Conservation (phyloP, 257 asterid species). For the Solanum paucissectum region DNA sequence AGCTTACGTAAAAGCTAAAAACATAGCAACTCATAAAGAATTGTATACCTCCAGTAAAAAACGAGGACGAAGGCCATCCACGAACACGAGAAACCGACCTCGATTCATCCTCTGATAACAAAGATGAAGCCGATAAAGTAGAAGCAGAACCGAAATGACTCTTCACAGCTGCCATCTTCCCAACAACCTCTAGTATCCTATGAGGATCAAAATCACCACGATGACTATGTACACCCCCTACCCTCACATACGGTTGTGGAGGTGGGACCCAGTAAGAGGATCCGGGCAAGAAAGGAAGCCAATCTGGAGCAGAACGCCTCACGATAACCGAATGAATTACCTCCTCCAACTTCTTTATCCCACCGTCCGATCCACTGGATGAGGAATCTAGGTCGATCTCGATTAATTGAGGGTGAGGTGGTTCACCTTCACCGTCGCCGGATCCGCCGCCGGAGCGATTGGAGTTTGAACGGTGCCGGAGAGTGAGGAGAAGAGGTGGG, state of each 20-base stretch:
- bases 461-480: conserved; percentile 18
- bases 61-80: conserved; percentile 35
- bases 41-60: conserved; percentile 22
- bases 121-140: neutral
- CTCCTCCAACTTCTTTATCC: conserved; percentile 21
- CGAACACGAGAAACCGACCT: conserved; percentile 7
- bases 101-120: conserved; percentile 15
- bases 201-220: conserved; percentile 1
- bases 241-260: neutral
- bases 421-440: neutral
- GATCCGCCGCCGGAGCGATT: conserved; percentile 3
- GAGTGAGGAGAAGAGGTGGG: conserved; percentile 4
- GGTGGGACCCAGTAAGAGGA: conserved; percentile 41
- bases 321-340: conserved; percentile 20
- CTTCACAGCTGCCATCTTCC: conserved; percentile 9
- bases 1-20: neutral
- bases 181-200: conserved; percentile 16
- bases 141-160: neutral
- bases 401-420: conserved; percentile 14
- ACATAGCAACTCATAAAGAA: neutral
- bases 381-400: conserved; percentile 24
- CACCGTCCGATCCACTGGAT: conserved; percentile 1
- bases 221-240: neutral
- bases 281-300: conserved; percentile 31
- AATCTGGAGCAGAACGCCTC: conserved; percentile 37